Evolutionary conservation across 169 alveolate genomes (phyloP).

Genomic region (Cystoisospora suis): DNA sequence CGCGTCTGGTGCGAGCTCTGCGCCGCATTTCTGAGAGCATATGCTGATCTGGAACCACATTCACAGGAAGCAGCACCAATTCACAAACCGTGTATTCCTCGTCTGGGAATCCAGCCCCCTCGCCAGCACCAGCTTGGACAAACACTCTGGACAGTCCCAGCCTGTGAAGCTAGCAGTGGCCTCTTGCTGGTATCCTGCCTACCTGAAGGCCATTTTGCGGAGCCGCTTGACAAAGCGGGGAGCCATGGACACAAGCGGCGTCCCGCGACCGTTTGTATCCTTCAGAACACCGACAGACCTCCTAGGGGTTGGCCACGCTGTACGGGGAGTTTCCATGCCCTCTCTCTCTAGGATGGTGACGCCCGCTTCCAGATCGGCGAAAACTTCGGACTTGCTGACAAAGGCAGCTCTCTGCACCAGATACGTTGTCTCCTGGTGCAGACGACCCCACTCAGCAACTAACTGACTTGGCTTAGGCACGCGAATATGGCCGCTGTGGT

Average conservation of each 20-base stretch:
- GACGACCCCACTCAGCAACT: background rate
- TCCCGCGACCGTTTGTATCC: slow-evolving; percentile 42
- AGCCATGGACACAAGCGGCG: slow-evolving; percentile 78
- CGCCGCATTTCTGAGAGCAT: slow-evolving; percentile 69
- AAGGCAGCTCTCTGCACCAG: slow-evolving; percentile 3
- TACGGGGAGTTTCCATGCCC: background rate
- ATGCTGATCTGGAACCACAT: background rate
- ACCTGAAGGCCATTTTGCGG: slow-evolving; percentile 79
- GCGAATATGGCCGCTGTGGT: slow-evolving; percentile 75
- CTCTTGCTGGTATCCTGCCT: background rate
- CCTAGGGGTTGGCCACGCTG: slow-evolving; percentile 50
- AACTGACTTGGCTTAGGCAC: slow-evolving; percentile 42
- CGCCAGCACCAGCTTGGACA: slow-evolving; percentile 86
- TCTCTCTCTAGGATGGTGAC: background rate
- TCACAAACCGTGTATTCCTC: slow-evolving; percentile 68
- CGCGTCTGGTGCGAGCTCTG: slow-evolving; percentile 70
- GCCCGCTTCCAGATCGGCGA: background rate
- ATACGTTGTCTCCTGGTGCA: background rate
- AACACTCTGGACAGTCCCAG: slow-evolving; percentile 66
- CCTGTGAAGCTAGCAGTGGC: background rate
- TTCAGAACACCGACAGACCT: slow-evolving; percentile 51
- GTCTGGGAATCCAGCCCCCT: slow-evolving; percentile 79
- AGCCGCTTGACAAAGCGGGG: slow-evolving; percentile 83
- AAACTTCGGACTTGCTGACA: background rate
- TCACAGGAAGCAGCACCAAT: background rate